Evolutionary conservation across 768 basidiomycete genomes (phyloP), one percentile per base, ranked within the genome.

Genomic region (Calocybe cyanea): DNA sequence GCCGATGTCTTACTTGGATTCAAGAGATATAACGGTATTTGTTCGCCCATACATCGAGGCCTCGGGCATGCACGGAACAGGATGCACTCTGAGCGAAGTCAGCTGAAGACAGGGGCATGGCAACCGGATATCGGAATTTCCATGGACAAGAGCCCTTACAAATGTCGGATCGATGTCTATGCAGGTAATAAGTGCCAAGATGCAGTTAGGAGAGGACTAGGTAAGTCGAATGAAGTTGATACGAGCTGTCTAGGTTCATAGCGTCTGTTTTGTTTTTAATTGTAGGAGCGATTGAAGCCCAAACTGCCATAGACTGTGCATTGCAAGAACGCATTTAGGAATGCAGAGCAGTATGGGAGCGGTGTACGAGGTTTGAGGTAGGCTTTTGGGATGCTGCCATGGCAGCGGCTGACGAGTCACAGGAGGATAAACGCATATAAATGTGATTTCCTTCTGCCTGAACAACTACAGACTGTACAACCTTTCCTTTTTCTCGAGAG

Each of bases 51-150:
- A 77, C 10, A 65, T 91, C n/a, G 68, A 83, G 10, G 80, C 87
- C 5, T 74, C 65, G 28, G 89, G 73, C 53, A 96, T 92, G 0
- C 94, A 95, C 58, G 93, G 94, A 1, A 96, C 93, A 0, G 93
- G 92, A 1, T 97, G 93, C 60, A 96, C 93, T 0, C 70, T 96
- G 15, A 85, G 83, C 38, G 83, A 92, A 0, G 88, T 90, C 0
- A 75, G 83, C 67, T 97, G 28, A 76, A 81, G 61, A 77, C 72
- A 28, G 73, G 83, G 48, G 75, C 68, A 83, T 80, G 75, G 76
- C 86, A 15, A 56, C 70, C 28, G 58, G 81, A 43, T 75, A 81
- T 8, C n/a, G n/a, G n/a, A n/a, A n/a, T n/a, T n/a, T n/a, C n/a
- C n/a, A n/a, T n/a, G n/a, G n/a, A n/a, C n/a, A 79, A 75, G 0